A percentile compares a stretch with the other conserved stretches of the same genome.
These are phyloP conservation scores for Salix arbutifolia DNA, from an alignment of 345 rosid species.

Conservation along the genomic window DNA sequence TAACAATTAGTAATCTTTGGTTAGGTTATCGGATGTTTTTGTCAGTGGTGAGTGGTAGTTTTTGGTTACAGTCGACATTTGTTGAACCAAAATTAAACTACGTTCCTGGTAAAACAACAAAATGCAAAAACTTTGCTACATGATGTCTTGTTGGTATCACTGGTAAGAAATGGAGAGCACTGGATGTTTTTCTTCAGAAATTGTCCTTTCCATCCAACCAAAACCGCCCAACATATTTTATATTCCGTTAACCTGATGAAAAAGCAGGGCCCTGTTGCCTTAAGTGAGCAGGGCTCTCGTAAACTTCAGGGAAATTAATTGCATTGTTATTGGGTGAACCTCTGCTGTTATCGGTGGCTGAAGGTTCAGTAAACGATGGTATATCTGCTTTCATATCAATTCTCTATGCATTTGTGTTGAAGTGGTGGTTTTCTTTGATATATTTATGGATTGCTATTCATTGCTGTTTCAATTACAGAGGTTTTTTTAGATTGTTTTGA, in stretches of 20 bases:
- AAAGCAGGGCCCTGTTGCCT: slow-evolving; percentile 39
- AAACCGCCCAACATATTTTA: neutral
- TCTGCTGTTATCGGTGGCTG: slow-evolving; percentile 27
- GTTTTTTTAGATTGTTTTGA: neutral
- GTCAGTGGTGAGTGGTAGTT: neutral
- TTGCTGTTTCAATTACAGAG: neutral
- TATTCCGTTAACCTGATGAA: slow-evolving; percentile 23
- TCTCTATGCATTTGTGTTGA: neutral
- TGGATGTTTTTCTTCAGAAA: neutral
- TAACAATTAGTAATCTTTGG: neutral
- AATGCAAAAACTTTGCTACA: neutral
- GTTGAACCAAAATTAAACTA: neutral
- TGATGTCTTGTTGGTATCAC: neutral
- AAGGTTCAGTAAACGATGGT: slow-evolving; percentile 53
- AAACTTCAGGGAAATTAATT: slow-evolving; percentile 29
- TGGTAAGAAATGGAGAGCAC: neutral
- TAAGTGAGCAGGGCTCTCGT: slow-evolving; percentile 21
- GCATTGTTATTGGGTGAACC: slow-evolving; percentile 64
- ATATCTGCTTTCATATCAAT: neutral
- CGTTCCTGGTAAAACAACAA: neutral
- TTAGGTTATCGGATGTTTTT: neutral
- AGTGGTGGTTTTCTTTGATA: neutral
- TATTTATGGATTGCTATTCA: neutral
- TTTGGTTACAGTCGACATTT: neutral
- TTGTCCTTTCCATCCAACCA: neutral